phyloP scores from a whole-genome alignment of 169 alveolate species.

The Plasmodium cynomolgi region DNA sequence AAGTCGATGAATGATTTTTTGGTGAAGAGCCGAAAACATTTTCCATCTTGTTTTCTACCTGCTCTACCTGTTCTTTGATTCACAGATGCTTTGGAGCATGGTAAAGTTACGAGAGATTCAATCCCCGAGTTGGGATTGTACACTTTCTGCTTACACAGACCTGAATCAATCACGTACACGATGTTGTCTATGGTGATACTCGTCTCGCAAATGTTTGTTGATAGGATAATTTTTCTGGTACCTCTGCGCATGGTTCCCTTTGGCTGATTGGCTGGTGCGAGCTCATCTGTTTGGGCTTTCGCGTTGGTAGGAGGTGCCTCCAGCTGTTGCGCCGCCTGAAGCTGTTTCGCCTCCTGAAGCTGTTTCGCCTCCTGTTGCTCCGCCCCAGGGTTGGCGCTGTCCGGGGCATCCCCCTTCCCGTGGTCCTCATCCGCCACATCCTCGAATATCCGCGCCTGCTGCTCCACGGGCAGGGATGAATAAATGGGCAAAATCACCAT shows the following conservation, averaged over 20 bases:
- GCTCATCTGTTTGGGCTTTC: neutral
- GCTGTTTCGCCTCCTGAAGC: neutral
- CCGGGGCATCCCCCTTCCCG: constrained; percentile 11
- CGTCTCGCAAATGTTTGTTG: constrained; percentile 99
- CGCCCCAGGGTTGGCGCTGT: neutral
- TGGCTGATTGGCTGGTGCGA: neutral
- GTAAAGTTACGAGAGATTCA: constrained; percentile 98
- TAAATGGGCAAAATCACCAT: constrained; percentile 97
- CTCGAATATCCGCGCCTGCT: constrained; percentile 98
- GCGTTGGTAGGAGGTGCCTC: neutral
- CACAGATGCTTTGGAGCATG: constrained; percentile 99
- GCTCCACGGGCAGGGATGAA: constrained; percentile 98
- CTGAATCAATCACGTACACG: constrained; percentile 97
- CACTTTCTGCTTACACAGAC: constrained; percentile 97
- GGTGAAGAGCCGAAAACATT: constrained; percentile 98
- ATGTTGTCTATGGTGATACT: constrained; percentile 99
- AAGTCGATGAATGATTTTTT: constrained; percentile 96
- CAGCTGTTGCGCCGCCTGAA: neutral
- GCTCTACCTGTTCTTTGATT: constrained; percentile 99
- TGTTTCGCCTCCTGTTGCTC: neutral
- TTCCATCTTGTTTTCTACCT: constrained; percentile 99
- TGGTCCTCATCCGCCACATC: constrained; percentile 87
- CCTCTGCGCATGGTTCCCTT: constrained; percentile 88
- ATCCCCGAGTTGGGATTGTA: constrained; percentile 96
- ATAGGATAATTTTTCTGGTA: constrained; percentile 96